Percentiles rank a stretch among this genome's conserved stretches.
Conservation (phyloP, 306 rosid species). For the Cicer judaicum region DNA sequence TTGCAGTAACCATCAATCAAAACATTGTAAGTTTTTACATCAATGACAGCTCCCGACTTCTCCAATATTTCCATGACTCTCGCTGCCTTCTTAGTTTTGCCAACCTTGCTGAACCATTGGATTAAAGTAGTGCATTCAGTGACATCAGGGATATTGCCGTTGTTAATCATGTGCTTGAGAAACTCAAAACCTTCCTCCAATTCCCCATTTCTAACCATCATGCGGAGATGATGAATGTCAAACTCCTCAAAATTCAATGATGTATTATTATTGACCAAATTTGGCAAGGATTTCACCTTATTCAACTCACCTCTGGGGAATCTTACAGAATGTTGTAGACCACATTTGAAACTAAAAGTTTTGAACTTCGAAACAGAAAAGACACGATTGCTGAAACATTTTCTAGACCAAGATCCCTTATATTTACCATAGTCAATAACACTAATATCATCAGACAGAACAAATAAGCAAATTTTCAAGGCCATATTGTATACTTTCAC, state of each 20-base stretch:
- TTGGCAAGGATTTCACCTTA: constrained; percentile 41
- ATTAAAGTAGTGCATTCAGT: constrained; percentile 78
- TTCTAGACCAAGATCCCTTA: constrained; percentile 35
- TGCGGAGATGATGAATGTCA: constrained; percentile 62
- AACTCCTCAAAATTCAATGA: constrained; percentile 62
- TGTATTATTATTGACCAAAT: constrained; percentile 25
- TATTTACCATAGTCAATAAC: constrained; percentile 36
- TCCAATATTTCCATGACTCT: constrained; percentile 73
- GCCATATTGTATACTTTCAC: not conserved
- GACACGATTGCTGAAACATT: constrained; percentile 42
- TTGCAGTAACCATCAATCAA: constrained; percentile 83
- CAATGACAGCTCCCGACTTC: constrained; percentile 79
- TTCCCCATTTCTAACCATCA: constrained; percentile 73
- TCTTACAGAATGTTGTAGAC: constrained; percentile 51
- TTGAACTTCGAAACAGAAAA: constrained; percentile 62
- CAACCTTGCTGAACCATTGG: constrained; percentile 73
- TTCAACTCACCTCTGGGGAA: constrained; percentile 46
- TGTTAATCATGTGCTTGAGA: constrained; percentile 65
- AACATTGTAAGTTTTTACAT: constrained; percentile 88
- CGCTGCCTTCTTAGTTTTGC: constrained; percentile 72
- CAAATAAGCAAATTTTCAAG: constrained; percentile 43
- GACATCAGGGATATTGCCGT: constrained; percentile 75
- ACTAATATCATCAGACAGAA: constrained; percentile 38
- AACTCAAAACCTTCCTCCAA: constrained; percentile 71
- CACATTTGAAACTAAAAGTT: constrained; percentile 56